A percentile compares a stretch with the other conserved stretches of the same genome.
These are phyloP conservation scores for Euphorbia schlechtendalii DNA, from an alignment of 441 rosid genomes.

Conservation along the genomic window DNA sequence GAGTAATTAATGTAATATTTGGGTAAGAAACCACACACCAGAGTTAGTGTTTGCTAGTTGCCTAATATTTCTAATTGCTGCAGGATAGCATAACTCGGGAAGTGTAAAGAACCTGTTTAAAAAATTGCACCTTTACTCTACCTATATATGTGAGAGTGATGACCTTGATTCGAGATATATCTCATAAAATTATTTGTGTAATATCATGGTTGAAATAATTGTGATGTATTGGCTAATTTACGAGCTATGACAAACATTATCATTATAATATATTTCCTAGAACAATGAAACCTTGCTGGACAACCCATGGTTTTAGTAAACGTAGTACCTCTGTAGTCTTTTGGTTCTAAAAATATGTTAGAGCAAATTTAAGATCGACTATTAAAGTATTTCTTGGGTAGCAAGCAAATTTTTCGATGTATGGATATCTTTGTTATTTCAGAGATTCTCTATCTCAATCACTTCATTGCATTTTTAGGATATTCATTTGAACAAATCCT, in stretches of 20 bases:
- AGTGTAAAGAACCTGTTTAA: background rate
- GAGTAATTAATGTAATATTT: background rate
- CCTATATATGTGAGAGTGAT: background rate
- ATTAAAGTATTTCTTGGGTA: background rate
- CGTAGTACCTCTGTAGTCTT: background rate
- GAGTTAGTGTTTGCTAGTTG: background rate
- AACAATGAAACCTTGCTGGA: background rate
- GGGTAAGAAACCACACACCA: background rate
- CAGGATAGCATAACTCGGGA: background rate
- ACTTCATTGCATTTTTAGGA: background rate
- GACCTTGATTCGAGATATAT: background rate
- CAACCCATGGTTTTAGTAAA: background rate
- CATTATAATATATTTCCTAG: background rate
- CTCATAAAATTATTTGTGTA: background rate
- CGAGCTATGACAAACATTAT: background rate
- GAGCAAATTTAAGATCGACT: background rate
- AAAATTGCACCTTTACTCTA: background rate
- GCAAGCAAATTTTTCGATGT: background rate
- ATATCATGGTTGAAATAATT: background rate
- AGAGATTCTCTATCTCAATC: conserved; percentile 1
- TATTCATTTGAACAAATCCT: background rate
- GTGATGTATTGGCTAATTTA: background rate
- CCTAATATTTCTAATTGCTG: conserved; percentile 3
- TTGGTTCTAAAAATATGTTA: background rate
- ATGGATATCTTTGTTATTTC: background rate